Percentiles rank a stretch among this genome's conserved stretches.
phyloP scores from a whole-genome alignment of 176 grass and related monocot genomes.

The Oryza nivara region DNA sequence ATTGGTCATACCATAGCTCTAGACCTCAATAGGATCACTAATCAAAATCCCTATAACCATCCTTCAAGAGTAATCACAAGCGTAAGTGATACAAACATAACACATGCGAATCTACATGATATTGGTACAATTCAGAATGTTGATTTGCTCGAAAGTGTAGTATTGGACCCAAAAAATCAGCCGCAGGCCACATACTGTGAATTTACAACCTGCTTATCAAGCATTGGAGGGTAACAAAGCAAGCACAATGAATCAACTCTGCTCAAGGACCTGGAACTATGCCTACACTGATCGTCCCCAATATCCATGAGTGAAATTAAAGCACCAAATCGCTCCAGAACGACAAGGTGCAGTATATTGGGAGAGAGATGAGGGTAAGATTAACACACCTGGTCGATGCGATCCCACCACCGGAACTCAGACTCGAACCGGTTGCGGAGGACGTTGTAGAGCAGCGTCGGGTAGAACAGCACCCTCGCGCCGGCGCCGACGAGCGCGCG shows the following conservation, averaged over 20 bases:
- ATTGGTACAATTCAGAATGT: not conserved
- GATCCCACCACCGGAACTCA: conserved; percentile 92
- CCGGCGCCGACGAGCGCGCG: conserved; percentile 67
- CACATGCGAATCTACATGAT: not conserved
- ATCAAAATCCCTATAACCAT: not conserved
- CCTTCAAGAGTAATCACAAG: not conserved
- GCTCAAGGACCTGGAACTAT: not conserved
- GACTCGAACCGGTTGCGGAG: conserved; percentile 62
- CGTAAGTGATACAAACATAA: not conserved
- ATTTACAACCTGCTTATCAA: not conserved
- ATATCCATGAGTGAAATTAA: not conserved
- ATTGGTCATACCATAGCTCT: not conserved
- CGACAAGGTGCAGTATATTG: not conserved
- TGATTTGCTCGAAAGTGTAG: not conserved
- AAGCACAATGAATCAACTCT: not conserved
- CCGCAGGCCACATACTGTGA: no score
- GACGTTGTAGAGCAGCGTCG: conserved; percentile 82
- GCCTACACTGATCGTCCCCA: not conserved
- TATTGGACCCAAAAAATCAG: not conserved
- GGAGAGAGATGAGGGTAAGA: conserved; percentile 36
- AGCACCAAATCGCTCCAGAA: conserved; percentile 1
- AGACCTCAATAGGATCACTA: not conserved
- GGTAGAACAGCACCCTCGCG: conserved; percentile 77
- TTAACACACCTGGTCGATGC: conserved; percentile 51
- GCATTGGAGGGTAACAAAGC: not conserved